Evolutionary conservation across 495 filamentous ascomycete species (phyloP), one percentile per base, ranked within the genome.

Genomic region (Xylaria nigripes): DNA sequence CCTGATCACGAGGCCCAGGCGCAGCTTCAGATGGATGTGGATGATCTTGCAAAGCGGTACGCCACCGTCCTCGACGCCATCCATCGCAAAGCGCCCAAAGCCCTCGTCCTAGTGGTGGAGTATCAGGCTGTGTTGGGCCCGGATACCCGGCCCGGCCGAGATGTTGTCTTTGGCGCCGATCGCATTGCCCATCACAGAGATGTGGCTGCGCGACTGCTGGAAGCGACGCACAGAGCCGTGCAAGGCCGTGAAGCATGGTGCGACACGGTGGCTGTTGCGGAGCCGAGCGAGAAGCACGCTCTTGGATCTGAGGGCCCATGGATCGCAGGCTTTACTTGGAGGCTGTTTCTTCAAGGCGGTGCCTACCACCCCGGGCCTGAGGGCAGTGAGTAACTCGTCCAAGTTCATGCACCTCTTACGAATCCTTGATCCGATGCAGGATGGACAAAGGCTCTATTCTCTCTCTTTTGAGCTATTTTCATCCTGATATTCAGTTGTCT

Each of bases 81-180:
- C 47, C 71, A 73, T 48, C 56, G 48, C 40, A 61, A 45, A 29
- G 69, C 72, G 1, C 74, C 72, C 15, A 30, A 51, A 2, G 67
- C 72, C 18, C 57, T 50, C 4, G 58, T 76, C 19, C 66, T 64
- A 16, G 61, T 76, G 25, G 70, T 76, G 12, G 71, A 76, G 60
- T 76, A 76, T 50, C 61, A 75, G 43, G 65, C 72, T 19, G 51
- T 76, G 15, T 59, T 75, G 8, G 74, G 72, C 6, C 40, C 56
- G 21, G 62, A 67, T 48, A 69, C 66, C 19, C 58, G 55, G 25
- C 57, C 74, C 13, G 52, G 51, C 9, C 30, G 54, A 23, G 68
- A 73, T 50, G 66, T 71, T 40, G 43, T 63, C 7, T 68, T 76
- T 25, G 57, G 55, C 55, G 61, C 61, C 41, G 68, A 71, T 18